Percentiles rank a stretch among this genome's conserved stretches.
Evolutionary conservation across 345 rosid genomes (phyloP).

Genomic region (Conringia planisiliqua): DNA sequence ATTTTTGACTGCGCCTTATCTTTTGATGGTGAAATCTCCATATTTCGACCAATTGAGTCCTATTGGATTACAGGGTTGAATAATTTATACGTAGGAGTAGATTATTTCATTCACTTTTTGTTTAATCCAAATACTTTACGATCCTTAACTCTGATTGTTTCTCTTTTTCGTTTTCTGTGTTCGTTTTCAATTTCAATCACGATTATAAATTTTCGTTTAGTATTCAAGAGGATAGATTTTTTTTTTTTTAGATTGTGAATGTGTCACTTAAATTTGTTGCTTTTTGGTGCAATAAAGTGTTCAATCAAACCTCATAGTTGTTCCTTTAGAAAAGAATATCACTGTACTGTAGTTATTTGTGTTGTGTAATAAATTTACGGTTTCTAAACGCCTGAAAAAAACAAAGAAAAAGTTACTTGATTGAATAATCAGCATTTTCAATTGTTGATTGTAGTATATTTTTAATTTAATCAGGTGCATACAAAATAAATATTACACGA

Average conservation of each 20-base stretch:
- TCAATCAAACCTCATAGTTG: not conserved
- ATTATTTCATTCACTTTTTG: no score
- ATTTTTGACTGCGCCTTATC: constrained; percentile 2
- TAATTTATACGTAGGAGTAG: not conserved
- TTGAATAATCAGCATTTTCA: not conserved
- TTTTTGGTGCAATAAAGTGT: not conserved
- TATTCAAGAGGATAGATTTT: no score
- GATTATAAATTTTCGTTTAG: no score
- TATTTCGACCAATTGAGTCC: not conserved
- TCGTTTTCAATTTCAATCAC: no score
- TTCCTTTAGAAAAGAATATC: not conserved
- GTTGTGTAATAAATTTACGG: not conserved
- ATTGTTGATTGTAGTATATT: not conserved
- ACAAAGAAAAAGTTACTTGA: not conserved
- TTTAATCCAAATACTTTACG: not conserved
- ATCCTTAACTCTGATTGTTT: not conserved
- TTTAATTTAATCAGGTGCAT: not conserved
- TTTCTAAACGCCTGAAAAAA: not conserved
- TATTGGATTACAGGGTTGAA: not conserved
- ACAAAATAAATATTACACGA: not conserved
- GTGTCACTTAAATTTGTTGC: not conserved
- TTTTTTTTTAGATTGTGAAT: not conserved
- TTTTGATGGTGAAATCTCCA: constrained; percentile 18
- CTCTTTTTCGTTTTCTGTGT: no score
- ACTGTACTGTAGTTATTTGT: not conserved